Conservation (phyloP, 805 yeast genomes). For the Myxozyma nipponensis region DNA sequence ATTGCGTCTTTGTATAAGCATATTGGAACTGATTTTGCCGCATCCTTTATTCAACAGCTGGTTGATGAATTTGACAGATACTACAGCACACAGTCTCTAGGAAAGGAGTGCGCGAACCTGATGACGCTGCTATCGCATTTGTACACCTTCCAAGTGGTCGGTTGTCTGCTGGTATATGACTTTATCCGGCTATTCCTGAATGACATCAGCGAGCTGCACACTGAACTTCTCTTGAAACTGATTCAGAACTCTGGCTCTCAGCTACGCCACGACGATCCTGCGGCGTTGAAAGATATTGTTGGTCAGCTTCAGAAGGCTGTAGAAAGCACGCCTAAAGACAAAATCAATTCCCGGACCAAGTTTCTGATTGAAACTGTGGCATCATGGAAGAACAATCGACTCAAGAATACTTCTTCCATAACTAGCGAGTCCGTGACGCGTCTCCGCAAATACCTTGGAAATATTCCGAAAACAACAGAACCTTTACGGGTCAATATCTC, state of each 20-base stretch:
- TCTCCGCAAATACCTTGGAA: slow-evolving; percentile 60
- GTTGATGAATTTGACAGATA: slow-evolving; percentile 63
- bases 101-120: slow-evolving; percentile 58
- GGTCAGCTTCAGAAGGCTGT: slow-evolving; percentile 50
- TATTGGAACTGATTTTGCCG: slow-evolving; percentile 86
- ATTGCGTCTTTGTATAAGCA: slow-evolving; percentile 72
- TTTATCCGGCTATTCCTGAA: slow-evolving; percentile 51
- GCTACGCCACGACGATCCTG: slow-evolving; percentile 86
- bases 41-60: slow-evolving; percentile 69
- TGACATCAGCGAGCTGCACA: slow-evolving; percentile 62
- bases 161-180: slow-evolving; percentile 74
- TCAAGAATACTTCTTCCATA: slow-evolving; percentile 41
- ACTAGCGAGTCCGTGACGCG: slow-evolving; percentile 54
- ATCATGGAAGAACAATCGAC: slow-evolving; percentile 79
- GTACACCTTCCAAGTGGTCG: slow-evolving; percentile 71
- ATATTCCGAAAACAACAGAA: slow-evolving; percentile 48
- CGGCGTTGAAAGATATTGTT: slow-evolving; percentile 76
- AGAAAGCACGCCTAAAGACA: slow-evolving; percentile 34
- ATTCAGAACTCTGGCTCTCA: slow-evolving; percentile 76
- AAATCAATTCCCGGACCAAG: slow-evolving; percentile 55
- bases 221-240: slow-evolving; percentile 71
- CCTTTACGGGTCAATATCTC: slow-evolving; percentile 79
- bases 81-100: slow-evolving; percentile 34
- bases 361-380: slow-evolving; percentile 82
- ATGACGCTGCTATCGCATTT: slow-evolving; percentile 71